Base-by-base conservation (phyloP, 345 rosid species). In the Mallotus nudiflorus region DNA sequence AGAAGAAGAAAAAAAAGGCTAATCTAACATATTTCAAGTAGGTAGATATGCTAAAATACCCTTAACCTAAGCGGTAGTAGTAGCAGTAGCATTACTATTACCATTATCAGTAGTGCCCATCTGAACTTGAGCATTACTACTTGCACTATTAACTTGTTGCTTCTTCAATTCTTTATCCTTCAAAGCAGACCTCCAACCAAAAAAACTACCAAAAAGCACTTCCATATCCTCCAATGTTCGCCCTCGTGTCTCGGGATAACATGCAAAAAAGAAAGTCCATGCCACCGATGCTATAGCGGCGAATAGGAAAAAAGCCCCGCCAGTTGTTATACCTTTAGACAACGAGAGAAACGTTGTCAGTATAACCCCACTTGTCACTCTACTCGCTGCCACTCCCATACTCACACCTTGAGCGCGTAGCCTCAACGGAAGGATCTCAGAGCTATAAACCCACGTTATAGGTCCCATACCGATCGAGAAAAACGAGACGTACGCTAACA, bases 401-500 rank as follows among this genome's bases (percentile, higher is more conserved):
- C 97, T 82, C 73, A 86, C 61, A 0, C 97, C 98, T 15, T 92
- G 98, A 0, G 98, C 96, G 5, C 99, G 87, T 51, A 95, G 79
- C 75, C 85, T 65, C 71, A 95, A 68, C 5, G 99, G 99, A 51
- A 95, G 89, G 16, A 95, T 89, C 85, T 95, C 99, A 1, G 96
- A 80, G 73, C 85, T 86, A 59, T 92, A 95, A 1, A 95, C 97
- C 91, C 93, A 88, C 1, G 96, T 66, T 22, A 92, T 81, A 0
- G 98, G 99, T 8, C 99, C 99, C 75, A 93, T 68, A 44, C 99
- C 99, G 3, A 95, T 92, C 0, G 98, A 92, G 69, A 95, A 95
- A 61, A 74, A 68, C 1, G 91, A 89, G 27, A 95, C 99, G 70
- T 74, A 88, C 10, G 86, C 75, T 52, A 95, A 61, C 20, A 89